These are phyloP conservation scores for Suhomyces xylopsoci DNA, from an alignment of 805 yeast genomes.

Conservation along the genomic window DNA sequence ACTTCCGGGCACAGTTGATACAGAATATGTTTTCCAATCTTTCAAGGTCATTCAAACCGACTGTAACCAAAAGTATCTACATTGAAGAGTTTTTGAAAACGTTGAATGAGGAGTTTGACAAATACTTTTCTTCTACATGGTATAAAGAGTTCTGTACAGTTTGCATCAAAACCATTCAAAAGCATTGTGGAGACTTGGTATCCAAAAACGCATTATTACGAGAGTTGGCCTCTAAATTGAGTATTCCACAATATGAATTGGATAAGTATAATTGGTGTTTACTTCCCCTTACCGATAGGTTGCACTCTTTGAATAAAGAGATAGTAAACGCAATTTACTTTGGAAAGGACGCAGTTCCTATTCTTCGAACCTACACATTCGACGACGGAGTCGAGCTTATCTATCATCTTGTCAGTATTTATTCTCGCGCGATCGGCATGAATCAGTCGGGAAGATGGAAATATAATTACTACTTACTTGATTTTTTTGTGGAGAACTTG, in stretches of 20 bases:
- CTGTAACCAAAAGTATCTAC: constrained; percentile 12
- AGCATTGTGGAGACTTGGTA: constrained; percentile 11
- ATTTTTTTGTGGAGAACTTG: constrained; percentile 16
- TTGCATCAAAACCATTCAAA: constrained; percentile 22
- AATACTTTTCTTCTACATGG: constrained; percentile 18
- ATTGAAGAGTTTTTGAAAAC: constrained; percentile 19
- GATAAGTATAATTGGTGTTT: constrained; percentile 22
- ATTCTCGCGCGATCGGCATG: constrained; percentile 19
- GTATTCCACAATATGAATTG: constrained; percentile 22
- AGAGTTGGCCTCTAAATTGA: constrained; percentile 23
- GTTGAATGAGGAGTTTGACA: constrained; percentile 26
- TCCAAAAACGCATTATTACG: constrained; percentile 15
- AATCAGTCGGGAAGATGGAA: constrained; percentile 29
- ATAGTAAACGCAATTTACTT: constrained; percentile 18
- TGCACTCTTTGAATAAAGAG: constrained; percentile 26
- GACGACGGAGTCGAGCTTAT: constrained; percentile 19
- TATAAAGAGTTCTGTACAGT: constrained; percentile 31
- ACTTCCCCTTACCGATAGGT: constrained; percentile 19
- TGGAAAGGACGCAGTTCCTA: constrained; percentile 14
- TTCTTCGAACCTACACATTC: constrained; percentile 23
- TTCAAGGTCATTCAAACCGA: constrained; percentile 9
- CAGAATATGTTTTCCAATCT: constrained; percentile 19
- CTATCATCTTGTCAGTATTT: constrained; percentile 29
- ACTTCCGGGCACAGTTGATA: constrained; percentile 18
- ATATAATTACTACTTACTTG: constrained; percentile 21